Percentiles rank a stretch among this genome's conserved stretches.
phyloP scores from a whole-genome alignment of 1,284 basidiomycete species.

The Microbotryomycetes sp. region DNA sequence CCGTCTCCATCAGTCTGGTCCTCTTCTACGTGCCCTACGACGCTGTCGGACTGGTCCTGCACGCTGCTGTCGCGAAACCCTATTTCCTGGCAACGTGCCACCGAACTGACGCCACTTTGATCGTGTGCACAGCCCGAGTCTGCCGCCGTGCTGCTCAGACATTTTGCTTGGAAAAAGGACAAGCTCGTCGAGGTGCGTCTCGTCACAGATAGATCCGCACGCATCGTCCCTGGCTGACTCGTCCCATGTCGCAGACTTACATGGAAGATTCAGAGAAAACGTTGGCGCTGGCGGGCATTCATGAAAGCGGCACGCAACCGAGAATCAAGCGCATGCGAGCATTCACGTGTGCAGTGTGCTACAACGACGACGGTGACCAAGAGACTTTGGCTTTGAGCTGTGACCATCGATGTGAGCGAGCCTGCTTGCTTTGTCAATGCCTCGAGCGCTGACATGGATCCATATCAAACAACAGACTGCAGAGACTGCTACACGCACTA shows the following conservation, averaged over 20 bases:
- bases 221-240: not conserved
- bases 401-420: slow-evolving; percentile 54
- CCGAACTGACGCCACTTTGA: not conserved
- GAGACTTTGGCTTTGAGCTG: slow-evolving; percentile 61
- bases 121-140: slow-evolving; percentile 43
- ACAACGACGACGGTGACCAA: slow-evolving; percentile 52
- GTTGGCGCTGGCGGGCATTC: slow-evolving; percentile 61
- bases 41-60: too few relatives aligned
- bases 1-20: too few relatives aligned
- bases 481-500: slow-evolving; percentile 82
- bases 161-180: slow-evolving; percentile 93
- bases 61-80: too few relatives aligned
- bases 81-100: not conserved
- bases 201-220: slow-evolving; percentile 37
- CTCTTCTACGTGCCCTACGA: too few relatives aligned
- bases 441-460: not conserved
- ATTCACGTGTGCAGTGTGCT: slow-evolving; percentile 87
- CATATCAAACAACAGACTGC: slow-evolving; percentile 49
- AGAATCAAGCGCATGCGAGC: slow-evolving; percentile 41
- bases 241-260: slow-evolving; percentile 60
- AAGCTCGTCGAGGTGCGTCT: slow-evolving; percentile 52
- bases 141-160: slow-evolving; percentile 72
- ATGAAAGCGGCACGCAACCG: slow-evolving; percentile 36
- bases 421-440: not conserved
- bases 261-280: slow-evolving; percentile 76